Evolutionary conservation across 2,329 filamentous ascomycete species (phyloP), one percentile per base, ranked within the genome.

Genomic region (Sporothrix brasiliensis): DNA sequence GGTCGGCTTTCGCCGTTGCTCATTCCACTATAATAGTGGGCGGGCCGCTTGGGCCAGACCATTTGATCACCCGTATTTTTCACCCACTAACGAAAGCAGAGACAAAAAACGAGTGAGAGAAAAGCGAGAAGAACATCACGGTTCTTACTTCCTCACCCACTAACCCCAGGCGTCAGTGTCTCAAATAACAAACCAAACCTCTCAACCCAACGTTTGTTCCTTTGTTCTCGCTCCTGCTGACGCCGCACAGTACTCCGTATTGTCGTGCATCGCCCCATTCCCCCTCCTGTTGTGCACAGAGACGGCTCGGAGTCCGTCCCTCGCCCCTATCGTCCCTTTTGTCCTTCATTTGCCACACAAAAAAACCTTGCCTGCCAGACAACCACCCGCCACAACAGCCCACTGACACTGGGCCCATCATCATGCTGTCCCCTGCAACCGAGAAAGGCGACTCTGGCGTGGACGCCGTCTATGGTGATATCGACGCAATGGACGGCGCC

Each of bases 1-100:
- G 16, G 21, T 66, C 61, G 61, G 61, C 47, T 66, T 50, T 66
- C 61, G 44, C 61, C 47, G 58, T 34, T 14, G 39, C 58, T 63
- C 58, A 19, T 63, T 63, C 58, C 39, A 27, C 58, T 47, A 27
- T 47, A 44, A 16, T 63, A 63, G 58, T 21, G 39, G n/a, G 41
- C 58, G 58, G 58, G 34, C 34, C 34, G 56, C 47, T 4, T 63
- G 58, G 34, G 34, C 34, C 34, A 34, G 61, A 44, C 61, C 61
- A 65, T 50, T 63, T 50, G 61, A 50, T 41, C 61, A 21, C 61
- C 16, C 27, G 4, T 34, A 50, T 34, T 65, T 56, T 68, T 47
- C 66, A 14, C 34, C 30, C 52, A 34, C 47, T 66, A 27, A 30
- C 6, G 34, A 34, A 9, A 34, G 34, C 34, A 34, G 34, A 34